Base-by-base conservation (phyloP, 2,329 filamentous ascomycete genomes). In the Fusarium torulosum region DNA sequence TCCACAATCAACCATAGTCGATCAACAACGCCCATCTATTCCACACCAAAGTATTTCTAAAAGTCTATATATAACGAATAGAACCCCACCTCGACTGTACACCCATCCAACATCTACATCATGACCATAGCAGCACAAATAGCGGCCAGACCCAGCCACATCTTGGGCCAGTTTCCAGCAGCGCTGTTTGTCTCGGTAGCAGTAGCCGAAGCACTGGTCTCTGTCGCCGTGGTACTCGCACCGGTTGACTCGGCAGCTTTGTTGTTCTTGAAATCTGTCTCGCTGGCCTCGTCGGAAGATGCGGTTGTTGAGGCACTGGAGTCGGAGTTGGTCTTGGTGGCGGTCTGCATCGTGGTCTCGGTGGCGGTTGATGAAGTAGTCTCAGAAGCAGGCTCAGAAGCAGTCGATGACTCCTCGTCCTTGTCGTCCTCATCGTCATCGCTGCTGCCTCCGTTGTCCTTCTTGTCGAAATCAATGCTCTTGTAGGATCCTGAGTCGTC, bases 391-490 rank as follows among this genome's bases (percentile, higher is more conserved):
- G 25, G 3, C 14, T 44, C 33, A 4, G 51, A 41, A 15, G 59
- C 14, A 21, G 27, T 51, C 1, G 59, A 44, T 25, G 60, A 50
- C n/a, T 37, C 21, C 9, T 59, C 7, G 9, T 58, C 31, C 15
- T 53, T 23, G 2, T 53, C 29, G 0, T 63, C 52, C 0, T 57
- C 27, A 4, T 35, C 27, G 13, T 11, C 21, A 14, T 59, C 25
- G 4, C 27, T 50, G 11, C 38, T 33, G 4, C 44, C 29, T 3
- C 44, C 52, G 17, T n/a, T 53, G 20, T 66, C 61, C 38, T 57
- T 63, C 42, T 52, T 50, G 2, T 69, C 66, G 7, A 72, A 46
- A 15, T 73, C 45, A 7, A 76, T 75, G 51, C 72, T 76, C 15
- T 59, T 51, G 19, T 63, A 74, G 19, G 64, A 67, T 20, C 74